Conservation (phyloP, 2,329 filamentous ascomycete species). For the Myriosclerotinia scirpicola region DNA sequence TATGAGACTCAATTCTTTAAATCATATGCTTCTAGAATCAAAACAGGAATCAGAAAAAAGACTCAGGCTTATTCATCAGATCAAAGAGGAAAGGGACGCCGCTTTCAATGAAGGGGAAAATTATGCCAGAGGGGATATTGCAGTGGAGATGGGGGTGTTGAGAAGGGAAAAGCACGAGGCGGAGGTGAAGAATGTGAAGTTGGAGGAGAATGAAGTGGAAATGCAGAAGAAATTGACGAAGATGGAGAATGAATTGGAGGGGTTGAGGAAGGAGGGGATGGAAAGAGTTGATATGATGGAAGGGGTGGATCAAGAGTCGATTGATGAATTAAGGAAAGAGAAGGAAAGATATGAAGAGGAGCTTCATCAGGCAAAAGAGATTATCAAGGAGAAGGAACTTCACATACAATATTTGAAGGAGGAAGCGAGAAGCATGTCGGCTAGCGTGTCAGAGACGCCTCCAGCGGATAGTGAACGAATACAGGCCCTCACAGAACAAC, state of each 20-base stretch:
- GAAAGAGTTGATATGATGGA: background rate
- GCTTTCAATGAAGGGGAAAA: slow-evolving; percentile 1
- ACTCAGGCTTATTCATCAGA: background rate
- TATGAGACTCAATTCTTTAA: background rate
- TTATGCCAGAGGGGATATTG: background rate
- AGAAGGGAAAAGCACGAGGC: background rate
- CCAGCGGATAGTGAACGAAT: no score
- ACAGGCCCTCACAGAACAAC: background rate
- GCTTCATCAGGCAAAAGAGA: background rate
- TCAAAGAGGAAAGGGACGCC: slow-evolving; percentile 8
- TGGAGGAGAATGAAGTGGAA: background rate
- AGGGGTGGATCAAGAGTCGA: no score
- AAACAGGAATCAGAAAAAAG: background rate
- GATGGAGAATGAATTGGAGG: background rate
- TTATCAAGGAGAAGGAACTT: background rate
- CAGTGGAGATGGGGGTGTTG: background rate
- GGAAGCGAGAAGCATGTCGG: background rate
- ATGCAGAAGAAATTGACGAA: background rate
- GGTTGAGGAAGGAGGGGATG: background rate
- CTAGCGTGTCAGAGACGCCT: background rate
- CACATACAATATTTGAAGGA: background rate
- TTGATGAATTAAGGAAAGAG: background rate
- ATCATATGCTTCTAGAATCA: slow-evolving; percentile 7
- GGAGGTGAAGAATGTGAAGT: background rate
- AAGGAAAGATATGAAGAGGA: slow-evolving; percentile 1